phyloP scores from a whole-genome alignment of 371 early-diverging fungal genomes.

The Smittium mucronatum region DNA sequence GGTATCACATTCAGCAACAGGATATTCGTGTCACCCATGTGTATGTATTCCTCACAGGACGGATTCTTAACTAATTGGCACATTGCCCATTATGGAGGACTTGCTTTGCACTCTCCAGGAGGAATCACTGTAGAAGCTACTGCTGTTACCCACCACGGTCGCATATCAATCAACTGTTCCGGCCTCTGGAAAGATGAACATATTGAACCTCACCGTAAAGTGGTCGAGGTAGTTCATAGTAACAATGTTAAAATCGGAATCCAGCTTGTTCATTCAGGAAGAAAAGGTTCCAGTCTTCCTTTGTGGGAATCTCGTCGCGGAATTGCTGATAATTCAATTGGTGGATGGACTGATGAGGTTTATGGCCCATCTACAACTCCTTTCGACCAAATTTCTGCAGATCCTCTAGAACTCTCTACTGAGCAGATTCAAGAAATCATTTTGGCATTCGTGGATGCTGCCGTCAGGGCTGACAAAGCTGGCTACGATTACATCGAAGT shows the following conservation, averaged over 20 bases:
- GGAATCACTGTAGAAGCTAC: constrained; percentile 67
- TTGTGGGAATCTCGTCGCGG: constrained; percentile 27
- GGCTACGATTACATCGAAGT: constrained; percentile 80
- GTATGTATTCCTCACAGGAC: constrained; percentile 49
- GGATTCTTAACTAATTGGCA: constrained; percentile 47
- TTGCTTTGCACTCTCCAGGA: constrained; percentile 60
- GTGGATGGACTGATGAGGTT: constrained; percentile 68
- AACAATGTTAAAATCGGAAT: constrained; percentile 49
- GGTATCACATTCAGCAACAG: constrained; percentile 52
- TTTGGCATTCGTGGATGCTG: constrained; percentile 53
- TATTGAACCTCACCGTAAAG: constrained; percentile 40
- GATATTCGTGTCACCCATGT: constrained; percentile 69
- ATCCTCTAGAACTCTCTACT: constrained; percentile 45
- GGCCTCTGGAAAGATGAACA: constrained; percentile 75
- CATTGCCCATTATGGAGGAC: constrained; percentile 52
- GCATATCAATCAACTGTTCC: constrained; percentile 58
- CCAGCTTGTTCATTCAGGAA: constrained; percentile 73
- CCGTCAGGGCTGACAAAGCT: constrained; percentile 52
- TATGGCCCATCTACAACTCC: constrained; percentile 51
- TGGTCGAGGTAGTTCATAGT: constrained; percentile 49
- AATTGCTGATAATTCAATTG: constrained; percentile 33
- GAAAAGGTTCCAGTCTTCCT: constrained; percentile 53
- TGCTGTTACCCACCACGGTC: constrained; percentile 54
- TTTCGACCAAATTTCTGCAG: constrained; percentile 34
- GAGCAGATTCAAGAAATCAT: constrained; percentile 47